Evolutionary conservation across 805 yeast species (phyloP).

Genomic region (Maudiozyma turicensis): DNA sequence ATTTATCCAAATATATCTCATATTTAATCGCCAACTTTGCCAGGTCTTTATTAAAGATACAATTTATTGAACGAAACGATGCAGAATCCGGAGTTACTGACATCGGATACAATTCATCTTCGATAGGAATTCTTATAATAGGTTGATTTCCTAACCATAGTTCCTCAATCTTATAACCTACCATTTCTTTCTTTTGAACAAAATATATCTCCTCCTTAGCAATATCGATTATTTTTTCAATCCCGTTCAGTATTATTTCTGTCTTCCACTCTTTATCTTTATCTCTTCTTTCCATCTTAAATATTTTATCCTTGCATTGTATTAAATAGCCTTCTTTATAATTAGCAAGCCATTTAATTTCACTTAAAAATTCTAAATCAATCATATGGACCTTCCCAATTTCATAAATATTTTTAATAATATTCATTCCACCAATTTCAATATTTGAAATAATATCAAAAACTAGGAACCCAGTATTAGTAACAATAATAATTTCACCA

Average conservation of each 20-base stretch:
- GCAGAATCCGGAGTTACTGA: slow-evolving; percentile 24
- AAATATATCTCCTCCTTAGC: slow-evolving; percentile 16
- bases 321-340: slow-evolving; percentile 20
- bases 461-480: slow-evolving; percentile 10
- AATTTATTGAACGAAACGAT: slow-evolving; percentile 20
- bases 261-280: slow-evolving; percentile 14
- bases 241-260: slow-evolving; percentile 10
- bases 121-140: slow-evolving; percentile 11
- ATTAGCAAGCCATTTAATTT: slow-evolving; percentile 21
- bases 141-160: slow-evolving; percentile 17
- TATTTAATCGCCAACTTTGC: slow-evolving; percentile 17
- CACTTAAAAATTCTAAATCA: neutral
- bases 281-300: slow-evolving; percentile 11
- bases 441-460: slow-evolving; percentile 24
- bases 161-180: slow-evolving; percentile 14
- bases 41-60: slow-evolving; percentile 12
- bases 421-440: slow-evolving; percentile 16
- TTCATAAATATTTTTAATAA: slow-evolving; percentile 17
- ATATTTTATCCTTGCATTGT: slow-evolving; percentile 8
- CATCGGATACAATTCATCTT: slow-evolving; percentile 24
- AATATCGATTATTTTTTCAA: slow-evolving; percentile 25
- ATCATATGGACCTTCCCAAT: slow-evolving; percentile 12
- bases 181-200: slow-evolving; percentile 11
- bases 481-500: slow-evolving; percentile 22
- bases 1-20: slow-evolving; percentile 25